Base-by-base conservation (phyloP, 2,329 filamentous ascomycete species). In the Pseudogymnoascus sp. region DNA sequence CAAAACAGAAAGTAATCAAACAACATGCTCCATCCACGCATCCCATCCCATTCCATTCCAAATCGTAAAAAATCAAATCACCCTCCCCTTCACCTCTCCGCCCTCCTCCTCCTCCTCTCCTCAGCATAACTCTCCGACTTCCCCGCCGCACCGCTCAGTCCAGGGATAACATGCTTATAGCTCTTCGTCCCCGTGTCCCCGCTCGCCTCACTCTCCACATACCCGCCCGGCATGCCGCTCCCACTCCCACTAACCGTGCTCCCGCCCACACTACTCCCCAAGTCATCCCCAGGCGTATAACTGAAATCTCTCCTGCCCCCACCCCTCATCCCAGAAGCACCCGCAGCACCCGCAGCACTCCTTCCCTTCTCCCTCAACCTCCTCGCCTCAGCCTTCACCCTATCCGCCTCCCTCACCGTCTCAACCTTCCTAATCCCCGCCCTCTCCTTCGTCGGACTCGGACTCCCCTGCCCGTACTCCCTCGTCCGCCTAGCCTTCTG, bases 311-410 rank as follows among this genome's bases (percentile, higher is more conserved):
- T 64, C n/a, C 67, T 62, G 32, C n/a, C 35, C 25, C 22, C 14
- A 22, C 30, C 12, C 25, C n/a, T n/a, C n/a, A n/a, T n/a, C n/a
- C n/a, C n/a, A n/a, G n/a, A n/a, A n/a, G n/a, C n/a, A n/a, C n/a
- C n/a, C n/a, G n/a, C n/a, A n/a, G 43, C 43, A 12, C 28, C 43
- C 6, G 47, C 22, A 30, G 47, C 47, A 3, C 74, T 69, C 8
- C 81, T 77, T 58, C 78, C 78, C 66, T 81, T 79, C 60, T 83
- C 80, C 60, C 80, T 77, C n/a, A 83, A 73, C 38, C 77, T 77
- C 18, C 77, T 74, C 0, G 82, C 82, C 72, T 86, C 84, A 57
- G 78, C 76, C 35, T 81, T 78, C 64, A 83, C 75, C 16, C 79
- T 78, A 67, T 85, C 81, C 30, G 76, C 69, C 70, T 84, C 82